Percentiles rank a stretch among this genome's conserved stretches.
Conservation (phyloP, 495 filamentous ascomycete species). For the Daldinia bambusicola region DNA sequence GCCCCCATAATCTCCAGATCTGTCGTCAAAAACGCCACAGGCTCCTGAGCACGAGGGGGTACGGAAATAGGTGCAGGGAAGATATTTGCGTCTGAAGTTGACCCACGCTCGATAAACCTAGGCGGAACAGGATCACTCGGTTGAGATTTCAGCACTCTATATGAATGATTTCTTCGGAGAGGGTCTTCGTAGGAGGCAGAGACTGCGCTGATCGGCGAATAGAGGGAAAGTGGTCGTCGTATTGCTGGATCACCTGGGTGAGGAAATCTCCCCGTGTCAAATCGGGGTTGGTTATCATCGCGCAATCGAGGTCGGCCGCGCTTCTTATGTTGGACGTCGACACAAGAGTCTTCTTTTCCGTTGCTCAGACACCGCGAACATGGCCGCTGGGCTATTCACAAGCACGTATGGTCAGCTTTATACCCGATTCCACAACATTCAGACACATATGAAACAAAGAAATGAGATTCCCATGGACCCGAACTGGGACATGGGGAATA, state of each 20-base stretch:
- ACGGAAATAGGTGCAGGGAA: conserved; percentile 59
- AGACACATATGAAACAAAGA: conserved; percentile 13
- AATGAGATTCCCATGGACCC: conserved; percentile 2
- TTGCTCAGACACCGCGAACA: conserved; percentile 70
- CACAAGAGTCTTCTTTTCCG: conserved; percentile 82
- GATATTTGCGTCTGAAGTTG: conserved; percentile 57
- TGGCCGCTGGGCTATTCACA: conserved; percentile 66
- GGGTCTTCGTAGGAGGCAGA: conserved; percentile 55
- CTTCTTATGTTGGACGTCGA: conserved; percentile 97
- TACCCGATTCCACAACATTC: conserved; percentile 12
- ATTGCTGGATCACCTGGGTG: conserved; percentile 54
- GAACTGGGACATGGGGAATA: background rate
- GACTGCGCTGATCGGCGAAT: conserved; percentile 49
- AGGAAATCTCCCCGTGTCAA: conserved; percentile 60
- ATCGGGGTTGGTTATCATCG: conserved; percentile 74
- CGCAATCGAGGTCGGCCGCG: conserved; percentile 89
- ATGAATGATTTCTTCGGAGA: conserved; percentile 61
- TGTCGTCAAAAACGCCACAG: conserved; percentile 65
- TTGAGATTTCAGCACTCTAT: conserved; percentile 70
- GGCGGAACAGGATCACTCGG: conserved; percentile 57
- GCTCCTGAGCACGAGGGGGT: conserved; percentile 52
- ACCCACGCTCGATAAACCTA: conserved; percentile 59
- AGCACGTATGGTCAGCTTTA: conserved; percentile 37
- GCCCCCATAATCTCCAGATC: conserved; percentile 66
- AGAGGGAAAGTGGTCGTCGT: conserved; percentile 58